Evolutionary conservation across 2,329 filamentous ascomycete species (phyloP), one percentile per base, ranked within the genome.

Genomic region (Ilyonectria sp.): DNA sequence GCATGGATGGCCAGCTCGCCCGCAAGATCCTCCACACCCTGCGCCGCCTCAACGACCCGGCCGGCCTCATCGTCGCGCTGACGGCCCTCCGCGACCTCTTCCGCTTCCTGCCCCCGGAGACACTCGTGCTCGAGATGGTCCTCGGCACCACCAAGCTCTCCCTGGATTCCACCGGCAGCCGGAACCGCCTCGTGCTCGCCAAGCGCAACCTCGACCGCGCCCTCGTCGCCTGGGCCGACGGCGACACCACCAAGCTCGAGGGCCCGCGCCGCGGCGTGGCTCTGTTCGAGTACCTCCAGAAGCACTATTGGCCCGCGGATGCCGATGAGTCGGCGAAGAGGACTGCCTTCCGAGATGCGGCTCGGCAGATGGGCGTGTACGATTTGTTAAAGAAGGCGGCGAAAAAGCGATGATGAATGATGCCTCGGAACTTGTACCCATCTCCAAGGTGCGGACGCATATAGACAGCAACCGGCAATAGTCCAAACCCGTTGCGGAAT

Each of bases 11-110:
- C 4, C 82, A 86, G 64, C 79, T 88, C 23, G 85, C 83, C 8
- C 83, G 84, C 69, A 85, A 82, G 70, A 82, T 87, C 19, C 75
- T 87, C 13, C 86, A 87, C 73, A 85, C 85, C 1, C 86, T 87
- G 76, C 85, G 85, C 52, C 82, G 82, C 33, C 71, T 86, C 4
- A 70, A 79, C 26, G 86, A 87, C 69, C 71, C 74, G n/a, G 71
- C 79, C 6, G 86, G 86, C 52, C 78, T 86, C 57, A 73, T 86
- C 47, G 79, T 86, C 6, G 84, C 85, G 9, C 80, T 86, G 53
- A 79, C 81, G 29, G 79, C 82, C 21, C 78, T 87, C 29, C 80
- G 80, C 47, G 79, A 82, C 37, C 60, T 82, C 4, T 85, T 87
- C 68, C 71, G 78, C 31, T 86, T 85, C 71, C 68, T 80, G 4